A percentile compares a stretch with the other conserved stretches of the same genome.
phyloP scores from a whole-genome alignment of 208 protist genomes.

The Leishmania tropica region DNA sequence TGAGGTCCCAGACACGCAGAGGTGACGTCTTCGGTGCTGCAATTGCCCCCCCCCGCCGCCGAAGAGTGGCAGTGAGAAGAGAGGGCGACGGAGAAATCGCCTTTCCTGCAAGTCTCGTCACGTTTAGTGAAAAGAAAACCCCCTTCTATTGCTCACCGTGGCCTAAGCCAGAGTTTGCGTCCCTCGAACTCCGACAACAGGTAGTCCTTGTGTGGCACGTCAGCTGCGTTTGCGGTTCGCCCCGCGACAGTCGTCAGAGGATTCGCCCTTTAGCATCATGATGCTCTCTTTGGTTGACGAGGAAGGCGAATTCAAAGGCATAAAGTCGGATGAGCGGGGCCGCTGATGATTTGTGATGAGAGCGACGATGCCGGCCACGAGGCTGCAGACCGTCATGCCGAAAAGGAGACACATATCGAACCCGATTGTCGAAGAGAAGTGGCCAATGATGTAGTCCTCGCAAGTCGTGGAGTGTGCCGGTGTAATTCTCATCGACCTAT shows the following conservation, averaged over 20 bases:
- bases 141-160: not conserved
- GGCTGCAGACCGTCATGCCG: conserved; percentile 26
- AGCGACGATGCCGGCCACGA: conserved; percentile 21
- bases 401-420: conserved; percentile 24
- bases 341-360: conserved; percentile 15
- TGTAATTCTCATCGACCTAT: not conserved
- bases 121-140: not conserved
- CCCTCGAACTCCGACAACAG: not conserved
- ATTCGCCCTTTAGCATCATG: not conserved
- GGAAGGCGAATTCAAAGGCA: conserved; percentile 6
- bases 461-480: conserved; percentile 3
- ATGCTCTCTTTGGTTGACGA: not conserved
- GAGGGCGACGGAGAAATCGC: not conserved
- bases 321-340: conserved; percentile 12
- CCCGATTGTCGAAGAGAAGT: conserved; percentile 18
- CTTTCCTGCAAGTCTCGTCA: not conserved
- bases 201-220: not conserved
- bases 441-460: conserved; percentile 29
- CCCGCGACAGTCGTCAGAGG: not conserved
- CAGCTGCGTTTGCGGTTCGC: conserved; percentile 1
- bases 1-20: not conserved
- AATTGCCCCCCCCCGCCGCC: not conserved
- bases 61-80: not conserved
- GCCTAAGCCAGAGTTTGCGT: not conserved
- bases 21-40: not conserved